Percentiles rank a stretch among this genome's conserved stretches.
These are phyloP conservation scores for Pulveroboletus frians DNA, from an alignment of 768 basidiomycete species.

Conservation along the genomic window DNA sequence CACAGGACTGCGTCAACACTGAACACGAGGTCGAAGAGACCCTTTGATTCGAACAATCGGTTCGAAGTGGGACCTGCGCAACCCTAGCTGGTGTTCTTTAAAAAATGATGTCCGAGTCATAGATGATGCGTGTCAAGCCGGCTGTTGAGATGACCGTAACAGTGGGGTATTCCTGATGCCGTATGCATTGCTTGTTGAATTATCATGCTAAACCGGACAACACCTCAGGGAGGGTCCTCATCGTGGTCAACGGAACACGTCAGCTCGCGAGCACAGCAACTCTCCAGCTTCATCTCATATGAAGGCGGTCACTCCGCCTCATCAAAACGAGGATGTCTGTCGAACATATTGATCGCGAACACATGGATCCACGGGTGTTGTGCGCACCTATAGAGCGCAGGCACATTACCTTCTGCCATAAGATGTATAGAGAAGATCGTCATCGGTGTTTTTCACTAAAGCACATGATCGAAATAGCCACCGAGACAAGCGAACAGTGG, in stretches of 20 bases:
- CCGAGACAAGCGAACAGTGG: constrained; percentile 3
- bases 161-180: background rate
- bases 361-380: constrained; percentile 9
- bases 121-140: too few relatives aligned
- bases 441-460: constrained; percentile 8
- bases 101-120: constrained; percentile 1
- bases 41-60: constrained; percentile 8
- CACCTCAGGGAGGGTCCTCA: background rate
- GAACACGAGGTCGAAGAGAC: constrained; percentile 23
- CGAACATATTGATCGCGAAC: constrained; percentile 8
- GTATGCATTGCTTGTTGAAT: background rate
- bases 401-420: constrained; percentile 16
- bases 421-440: constrained; percentile 16
- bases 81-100: constrained; percentile 5
- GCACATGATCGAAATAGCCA: constrained; percentile 7
- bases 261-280: background rate
- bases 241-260: constrained; percentile 1
- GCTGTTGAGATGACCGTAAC: background rate
- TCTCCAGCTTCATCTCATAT: constrained; percentile 1
- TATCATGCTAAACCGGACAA: constrained; percentile 2
- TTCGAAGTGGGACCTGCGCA: constrained; percentile 1
- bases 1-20: constrained; percentile 14
- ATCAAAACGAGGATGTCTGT: constrained; percentile 20
- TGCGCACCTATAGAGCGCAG: constrained; percentile 10
- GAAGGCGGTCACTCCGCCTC: constrained; percentile 4